Base-by-base conservation (phyloP, 805 yeast genomes). In the Candida parachauliodes region DNA sequence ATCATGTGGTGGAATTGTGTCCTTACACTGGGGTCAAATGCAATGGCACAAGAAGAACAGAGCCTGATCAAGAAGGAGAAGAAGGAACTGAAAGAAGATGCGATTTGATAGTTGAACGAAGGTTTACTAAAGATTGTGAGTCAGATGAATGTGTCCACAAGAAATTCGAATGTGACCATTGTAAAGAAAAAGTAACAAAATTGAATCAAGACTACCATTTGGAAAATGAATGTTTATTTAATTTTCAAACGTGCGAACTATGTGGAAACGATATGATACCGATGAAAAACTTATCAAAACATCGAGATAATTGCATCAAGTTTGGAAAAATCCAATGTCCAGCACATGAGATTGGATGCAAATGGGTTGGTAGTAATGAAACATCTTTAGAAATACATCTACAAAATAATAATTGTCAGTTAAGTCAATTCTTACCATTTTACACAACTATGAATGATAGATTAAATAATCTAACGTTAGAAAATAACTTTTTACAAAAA, bases 291-390 rank as follows among this genome's bases (percentile, higher is more conserved):
- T 43, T 72, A 16, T 57, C 52, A 2, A 57, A 57, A 19, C 81
- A 75, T 49, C 59, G 61, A 41, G 54, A 52, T 8, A 65, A 65
- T 45, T 75, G 81, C 42, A 50, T 55, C 14, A 62, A 62, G 36
- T 50, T 65, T 10, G 59, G 62, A 4, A 63, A 64, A 34, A 49
- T 67, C 11, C 54, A 55, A 35, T 76, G 81, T 43, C 76, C 79
- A 0, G 78, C 75, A 1, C 40, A 44, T 14, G 59, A 56, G 20
- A 70, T 64, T 34, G 81, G 81, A 1, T 76, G 81, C 43, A 61
- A 57, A 21, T 76, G 79, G 77, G 47, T 57, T 1, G 72, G 70
- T 0, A 51, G 49, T 23, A 64, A 50, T 28, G 55, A 56, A 24
- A 59, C 70, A 2, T 47, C 67, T 7, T 42, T 65, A 29, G 72